Evolutionary conservation across 257 asterid species (phyloP).

Genomic region (Striga asiatica): DNA sequence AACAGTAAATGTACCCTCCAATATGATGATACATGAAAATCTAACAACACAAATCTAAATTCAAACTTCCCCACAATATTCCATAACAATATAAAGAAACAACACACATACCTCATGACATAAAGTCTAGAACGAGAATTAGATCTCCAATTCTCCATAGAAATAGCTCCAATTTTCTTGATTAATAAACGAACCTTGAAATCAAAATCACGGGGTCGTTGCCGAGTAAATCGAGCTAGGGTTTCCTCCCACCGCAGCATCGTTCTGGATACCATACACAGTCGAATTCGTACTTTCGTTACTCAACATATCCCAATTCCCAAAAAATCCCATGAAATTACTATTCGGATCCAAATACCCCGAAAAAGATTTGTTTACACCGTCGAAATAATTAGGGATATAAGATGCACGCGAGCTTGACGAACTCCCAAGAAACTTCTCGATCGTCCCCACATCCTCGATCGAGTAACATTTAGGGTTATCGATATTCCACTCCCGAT

Average conservation of each 20-base stretch:
- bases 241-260: constrained; percentile 15
- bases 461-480: constrained; percentile 16
- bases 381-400: constrained; percentile 9
- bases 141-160: too few species aligned
- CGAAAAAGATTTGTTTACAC: not conserved
- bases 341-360: constrained; percentile 11
- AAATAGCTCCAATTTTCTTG: not conserved
- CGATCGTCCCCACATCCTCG: constrained; percentile 36
- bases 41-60: not conserved
- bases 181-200: too few species aligned
- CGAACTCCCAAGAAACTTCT: constrained; percentile 28
- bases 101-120: not conserved
- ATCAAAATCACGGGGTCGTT: not conserved
- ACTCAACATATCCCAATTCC: constrained; percentile 32
- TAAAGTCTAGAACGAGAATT: not conserved
- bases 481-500: constrained; percentile 8
- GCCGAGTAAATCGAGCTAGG: constrained; percentile 24
- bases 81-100: not conserved
- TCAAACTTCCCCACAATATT: not conserved
- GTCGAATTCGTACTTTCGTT: constrained; percentile 18
- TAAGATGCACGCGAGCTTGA: constrained; percentile 16
- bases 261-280: not conserved
- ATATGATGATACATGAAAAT: not conserved
- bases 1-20: too few species aligned
- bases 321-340: constrained; percentile 26